A percentile compares a stretch with the other conserved stretches of the same genome.
These are phyloP conservation scores for Cerioporus squamosus DNA, from an alignment of 1,284 basidiomycete genomes.

Conservation along the genomic window DNA sequence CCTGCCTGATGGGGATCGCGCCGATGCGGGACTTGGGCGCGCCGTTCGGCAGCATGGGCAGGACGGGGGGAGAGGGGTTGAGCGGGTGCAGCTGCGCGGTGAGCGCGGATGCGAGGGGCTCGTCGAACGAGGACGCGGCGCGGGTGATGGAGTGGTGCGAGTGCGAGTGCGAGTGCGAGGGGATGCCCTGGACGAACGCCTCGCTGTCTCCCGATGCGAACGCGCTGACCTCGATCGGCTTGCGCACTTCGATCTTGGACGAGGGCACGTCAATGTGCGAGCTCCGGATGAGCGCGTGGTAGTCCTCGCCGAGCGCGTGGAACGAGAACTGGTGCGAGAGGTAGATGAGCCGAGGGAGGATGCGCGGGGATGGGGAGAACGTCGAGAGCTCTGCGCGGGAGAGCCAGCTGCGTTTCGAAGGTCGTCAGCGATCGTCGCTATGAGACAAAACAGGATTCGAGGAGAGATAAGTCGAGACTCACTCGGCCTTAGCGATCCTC, in stretches of 20 bases:
- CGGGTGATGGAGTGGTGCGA: constrained; percentile 37
- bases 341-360: constrained; percentile 78
- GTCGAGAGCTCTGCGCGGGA: constrained; percentile 84
- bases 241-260: constrained; percentile 69
- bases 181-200: constrained; percentile 57
- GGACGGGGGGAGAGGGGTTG: constrained; percentile 47
- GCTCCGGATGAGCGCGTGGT: constrained; percentile 75
- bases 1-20: constrained; percentile 59
- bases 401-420: constrained; percentile 56
- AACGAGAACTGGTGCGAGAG: constrained; percentile 84
- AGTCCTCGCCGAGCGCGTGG: constrained; percentile 75
- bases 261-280: constrained; percentile 67
- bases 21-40: constrained; percentile 49
- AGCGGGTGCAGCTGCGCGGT: constrained; percentile 63
- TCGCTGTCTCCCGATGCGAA: constrained; percentile 45
- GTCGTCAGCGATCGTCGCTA: neutral
- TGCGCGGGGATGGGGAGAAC: constrained; percentile 54
- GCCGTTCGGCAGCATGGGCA: constrained; percentile 84
- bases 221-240: constrained; percentile 69
- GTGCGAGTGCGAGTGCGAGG: constrained; percentile 30
- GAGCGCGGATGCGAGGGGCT: constrained; percentile 76
- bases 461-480: constrained; percentile 20
- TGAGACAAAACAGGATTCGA: too few species aligned
- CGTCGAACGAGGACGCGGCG: constrained; percentile 69
- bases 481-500: constrained; percentile 27